Conservation (phyloP, 106 monocot species). For the Alisma plantagoaquatica region DNA sequence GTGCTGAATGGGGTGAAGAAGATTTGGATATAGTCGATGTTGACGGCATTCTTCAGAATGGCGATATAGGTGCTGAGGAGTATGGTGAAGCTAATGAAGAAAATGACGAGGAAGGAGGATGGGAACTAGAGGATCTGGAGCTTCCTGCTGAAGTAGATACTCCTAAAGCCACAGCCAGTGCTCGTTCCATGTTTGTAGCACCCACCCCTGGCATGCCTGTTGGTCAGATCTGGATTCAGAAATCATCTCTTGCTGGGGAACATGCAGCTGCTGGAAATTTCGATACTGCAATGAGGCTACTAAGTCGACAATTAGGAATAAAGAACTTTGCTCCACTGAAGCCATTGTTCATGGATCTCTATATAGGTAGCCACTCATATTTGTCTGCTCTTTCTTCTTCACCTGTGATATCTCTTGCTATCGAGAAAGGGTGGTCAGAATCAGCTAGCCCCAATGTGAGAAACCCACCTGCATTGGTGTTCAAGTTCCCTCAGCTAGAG, state of each 20-base stretch:
- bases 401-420: slow-evolving; percentile 43
- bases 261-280: slow-evolving; percentile 80
- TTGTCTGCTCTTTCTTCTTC: slow-evolving; percentile 40
- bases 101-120: slow-evolving; percentile 58
- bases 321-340: slow-evolving; percentile 70
- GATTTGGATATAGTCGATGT: slow-evolving; percentile 65
- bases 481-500: slow-evolving; percentile 62
- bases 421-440: slow-evolving; percentile 77
- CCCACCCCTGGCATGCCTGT: slow-evolving; percentile 74
- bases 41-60: slow-evolving; percentile 28
- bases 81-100: slow-evolving; percentile 42
- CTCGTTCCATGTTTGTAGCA: slow-evolving; percentile 46
- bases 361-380: slow-evolving; percentile 62
- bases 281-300: slow-evolving; percentile 66
- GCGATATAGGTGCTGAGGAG: slow-evolving; percentile 43
- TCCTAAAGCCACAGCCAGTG: slow-evolving; percentile 20
- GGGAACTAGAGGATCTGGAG: slow-evolving; percentile 82
- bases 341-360: slow-evolving; percentile 53
- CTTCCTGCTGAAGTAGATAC: slow-evolving; percentile 55
- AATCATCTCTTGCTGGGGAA: slow-evolving; percentile 77
- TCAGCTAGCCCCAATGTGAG: slow-evolving; percentile 63
- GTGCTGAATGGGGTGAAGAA: slow-evolving; percentile 61
- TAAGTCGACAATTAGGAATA: slow-evolving; percentile 71
- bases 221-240: slow-evolving; percentile 81
- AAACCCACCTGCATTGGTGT: slow-evolving; percentile 59